Evolutionary conservation across 768 basidiomycete genomes (phyloP).

Genomic region (Tephrocybe sp.): DNA sequence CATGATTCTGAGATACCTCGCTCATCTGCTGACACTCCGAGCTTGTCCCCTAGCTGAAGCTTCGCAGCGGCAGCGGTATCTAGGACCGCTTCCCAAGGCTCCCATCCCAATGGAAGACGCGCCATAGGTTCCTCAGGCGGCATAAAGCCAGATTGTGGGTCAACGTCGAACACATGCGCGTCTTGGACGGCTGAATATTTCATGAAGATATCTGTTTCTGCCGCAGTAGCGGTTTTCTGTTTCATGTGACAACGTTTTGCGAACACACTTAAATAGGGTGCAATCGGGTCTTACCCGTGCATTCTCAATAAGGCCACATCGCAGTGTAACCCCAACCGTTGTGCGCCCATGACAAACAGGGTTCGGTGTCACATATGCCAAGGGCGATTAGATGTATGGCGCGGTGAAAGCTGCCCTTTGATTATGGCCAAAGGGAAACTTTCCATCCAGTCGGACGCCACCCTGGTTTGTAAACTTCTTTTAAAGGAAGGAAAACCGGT

Average conservation of each 20-base stretch:
- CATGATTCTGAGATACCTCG: constrained; percentile 41
- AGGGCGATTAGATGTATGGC: no score
- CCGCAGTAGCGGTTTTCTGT: background rate
- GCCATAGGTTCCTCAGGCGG: constrained; percentile 12
- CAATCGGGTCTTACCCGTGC: background rate
- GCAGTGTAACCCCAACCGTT: no score
- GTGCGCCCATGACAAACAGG: no score
- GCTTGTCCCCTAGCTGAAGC: constrained; percentile 55
- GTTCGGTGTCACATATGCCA: no score
- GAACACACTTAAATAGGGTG: background rate
- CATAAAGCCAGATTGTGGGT: constrained; percentile 20
- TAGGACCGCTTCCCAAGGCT: constrained; percentile 18
- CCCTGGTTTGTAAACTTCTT: no score
- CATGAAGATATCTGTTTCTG: background rate
- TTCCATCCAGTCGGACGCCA: no score
- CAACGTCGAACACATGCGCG: constrained; percentile 17
- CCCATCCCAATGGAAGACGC: constrained; percentile 18
- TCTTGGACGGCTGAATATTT: background rate
- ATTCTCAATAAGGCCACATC: background rate
- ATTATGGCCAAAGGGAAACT: no score
- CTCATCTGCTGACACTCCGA: constrained; percentile 33
- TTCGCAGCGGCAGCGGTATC: constrained; percentile 14
- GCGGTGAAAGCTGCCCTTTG: no score
- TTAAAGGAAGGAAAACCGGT: no score
- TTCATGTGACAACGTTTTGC: background rate